phyloP scores from a whole-genome alignment of 2,329 filamentous ascomycete genomes.

The Zasmidium angulare region DNA sequence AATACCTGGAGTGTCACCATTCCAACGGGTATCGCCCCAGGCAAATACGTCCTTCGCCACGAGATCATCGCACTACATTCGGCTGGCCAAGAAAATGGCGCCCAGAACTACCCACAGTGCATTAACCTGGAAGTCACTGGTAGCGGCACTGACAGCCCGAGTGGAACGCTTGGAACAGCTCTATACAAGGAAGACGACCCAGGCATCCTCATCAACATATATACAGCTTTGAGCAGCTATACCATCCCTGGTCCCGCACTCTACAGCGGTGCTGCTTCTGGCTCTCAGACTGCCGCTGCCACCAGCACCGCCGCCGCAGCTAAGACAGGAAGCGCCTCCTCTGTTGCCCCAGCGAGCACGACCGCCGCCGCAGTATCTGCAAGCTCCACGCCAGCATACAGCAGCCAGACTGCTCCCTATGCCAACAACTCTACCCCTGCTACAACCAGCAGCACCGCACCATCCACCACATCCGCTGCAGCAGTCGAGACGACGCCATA shows the following conservation, averaged over 20 bases:
- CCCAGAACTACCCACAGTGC: conserved; percentile 49
- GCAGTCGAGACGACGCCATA: neutral
- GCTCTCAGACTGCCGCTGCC: conserved; percentile 12
- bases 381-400: neutral
- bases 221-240: conserved; percentile 49
- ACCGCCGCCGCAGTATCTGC: conserved; percentile 1
- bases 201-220: conserved; percentile 62
- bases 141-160: conserved; percentile 48
- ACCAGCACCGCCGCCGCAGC: neutral
- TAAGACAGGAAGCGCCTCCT: neutral
- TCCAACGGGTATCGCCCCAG: conserved; percentile 52
- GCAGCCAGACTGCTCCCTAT: neutral
- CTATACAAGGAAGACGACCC: conserved; percentile 59
- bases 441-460: neutral
- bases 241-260: conserved; percentile 53
- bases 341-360: neutral
- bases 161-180: conserved; percentile 51
- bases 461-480: neutral
- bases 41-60: conserved; percentile 60
- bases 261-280: conserved; percentile 13
- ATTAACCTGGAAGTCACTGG: conserved; percentile 62
- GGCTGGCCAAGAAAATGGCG: conserved; percentile 43
- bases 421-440: conserved; percentile 2
- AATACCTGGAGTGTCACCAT: conserved; percentile 53
- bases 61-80: conserved; percentile 62